Percentiles rank a stretch among this genome's conserved stretches.
phyloP scores from a whole-genome alignment of 2,329 filamentous ascomycete species.

The Beauveria scarabaeidicola region DNA sequence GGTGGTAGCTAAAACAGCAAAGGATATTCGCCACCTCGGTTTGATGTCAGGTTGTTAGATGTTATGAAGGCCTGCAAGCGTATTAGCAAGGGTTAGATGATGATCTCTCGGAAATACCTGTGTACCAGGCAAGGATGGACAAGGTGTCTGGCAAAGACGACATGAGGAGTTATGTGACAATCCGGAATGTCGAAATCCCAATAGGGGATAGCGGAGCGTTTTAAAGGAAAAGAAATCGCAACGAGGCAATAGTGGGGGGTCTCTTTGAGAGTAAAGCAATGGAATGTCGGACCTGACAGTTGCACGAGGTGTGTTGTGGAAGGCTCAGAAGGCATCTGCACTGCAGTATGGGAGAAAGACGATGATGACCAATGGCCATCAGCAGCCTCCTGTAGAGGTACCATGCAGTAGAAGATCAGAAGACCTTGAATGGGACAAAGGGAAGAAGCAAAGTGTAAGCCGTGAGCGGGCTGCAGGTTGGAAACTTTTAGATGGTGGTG shows the following conservation, averaged over 20 bases:
- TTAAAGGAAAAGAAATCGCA: not conserved
- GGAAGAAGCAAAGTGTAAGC: not conserved
- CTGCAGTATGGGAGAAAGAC: not conserved
- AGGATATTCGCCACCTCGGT: not conserved
- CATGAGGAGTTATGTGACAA: not conserved
- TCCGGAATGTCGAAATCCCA: not conserved
- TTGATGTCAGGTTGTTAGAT: not conserved
- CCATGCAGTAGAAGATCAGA: not conserved
- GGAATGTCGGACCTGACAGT: not conserved
- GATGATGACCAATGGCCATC: not conserved
- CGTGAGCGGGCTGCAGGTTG: not conserved
- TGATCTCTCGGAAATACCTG: not conserved
- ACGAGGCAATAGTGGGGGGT: not conserved
- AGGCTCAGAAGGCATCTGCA: not conserved
- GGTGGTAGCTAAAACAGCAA: not conserved
- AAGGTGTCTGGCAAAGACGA: not conserved
- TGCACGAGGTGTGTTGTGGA: not conserved
- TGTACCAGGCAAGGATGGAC: not conserved
- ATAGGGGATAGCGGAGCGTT: not conserved
- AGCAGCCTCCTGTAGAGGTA: not conserved
- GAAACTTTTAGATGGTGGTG: not conserved
- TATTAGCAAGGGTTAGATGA: not conserved
- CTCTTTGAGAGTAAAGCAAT: not conserved
- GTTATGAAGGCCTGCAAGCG: not conserved
- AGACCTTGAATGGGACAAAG: not conserved